A percentile compares a stretch with the other conserved stretches of the same genome.
Conservation (phyloP, 768 basidiomycete species). For the Agaricus blazei region DNA sequence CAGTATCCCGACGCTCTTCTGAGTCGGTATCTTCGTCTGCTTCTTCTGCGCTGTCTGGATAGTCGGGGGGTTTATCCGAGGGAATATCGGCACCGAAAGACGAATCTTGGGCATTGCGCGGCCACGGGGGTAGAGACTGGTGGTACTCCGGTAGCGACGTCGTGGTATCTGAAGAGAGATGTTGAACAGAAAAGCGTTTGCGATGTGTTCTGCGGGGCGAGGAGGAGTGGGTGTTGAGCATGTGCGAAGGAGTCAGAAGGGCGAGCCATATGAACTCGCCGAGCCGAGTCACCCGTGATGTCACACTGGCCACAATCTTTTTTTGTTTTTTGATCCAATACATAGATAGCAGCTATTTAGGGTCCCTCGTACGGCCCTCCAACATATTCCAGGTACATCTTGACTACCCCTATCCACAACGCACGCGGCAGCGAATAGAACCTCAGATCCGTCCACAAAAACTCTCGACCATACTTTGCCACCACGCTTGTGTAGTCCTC, state of each 20-base stretch:
- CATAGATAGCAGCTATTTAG: not conserved
- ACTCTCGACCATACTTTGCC: conserved; percentile 57
- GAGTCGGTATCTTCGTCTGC: conserved; percentile 61
- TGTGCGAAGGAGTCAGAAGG: conserved; percentile 9
- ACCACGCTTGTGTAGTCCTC: conserved; percentile 65
- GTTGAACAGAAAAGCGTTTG: conserved; percentile 51
- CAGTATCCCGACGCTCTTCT: conserved; percentile 20
- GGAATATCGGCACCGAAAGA: conserved; percentile 21
- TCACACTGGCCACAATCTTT: not conserved
- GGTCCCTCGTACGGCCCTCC: conserved; percentile 48
- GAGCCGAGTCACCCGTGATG: too few species aligned
- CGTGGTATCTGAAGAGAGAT: conserved; percentile 63
- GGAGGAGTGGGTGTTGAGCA: conserved; percentile 16
- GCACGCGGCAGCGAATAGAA: conserved; percentile 54
- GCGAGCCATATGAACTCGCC: too few species aligned
- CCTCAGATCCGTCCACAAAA: conserved; percentile 64
- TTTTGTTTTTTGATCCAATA: not conserved
- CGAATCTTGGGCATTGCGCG: conserved; percentile 1
- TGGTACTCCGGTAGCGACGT: conserved; percentile 64
- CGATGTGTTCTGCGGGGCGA: conserved; percentile 37
- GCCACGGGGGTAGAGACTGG: conserved; percentile 11
- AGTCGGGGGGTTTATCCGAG: conserved; percentile 68
- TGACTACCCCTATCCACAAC: conserved; percentile 19
- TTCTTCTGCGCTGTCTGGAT: conserved; percentile 73
- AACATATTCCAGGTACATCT: conserved; percentile 37